These are phyloP conservation scores for Colletotrichum theobromicola DNA, from an alignment of 2,329 filamentous ascomycete genomes.

Conservation along the genomic window DNA sequence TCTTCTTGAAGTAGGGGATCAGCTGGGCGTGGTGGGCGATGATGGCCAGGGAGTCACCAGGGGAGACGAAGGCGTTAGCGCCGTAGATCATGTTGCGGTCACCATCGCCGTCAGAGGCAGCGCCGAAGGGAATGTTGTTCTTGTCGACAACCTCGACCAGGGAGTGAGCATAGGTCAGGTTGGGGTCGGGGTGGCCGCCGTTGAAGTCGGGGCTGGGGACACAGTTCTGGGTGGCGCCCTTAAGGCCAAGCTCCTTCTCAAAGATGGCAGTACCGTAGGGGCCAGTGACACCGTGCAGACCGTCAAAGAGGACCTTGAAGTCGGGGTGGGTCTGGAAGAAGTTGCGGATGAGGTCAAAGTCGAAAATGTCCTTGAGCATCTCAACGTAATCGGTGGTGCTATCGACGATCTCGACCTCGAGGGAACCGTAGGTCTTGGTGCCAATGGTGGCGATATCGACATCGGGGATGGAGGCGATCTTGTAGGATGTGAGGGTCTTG, in stretches of 20 bases:
- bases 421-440: constrained; percentile 79
- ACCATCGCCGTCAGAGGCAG: constrained; percentile 94
- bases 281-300: constrained; percentile 91
- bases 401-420: constrained; percentile 96
- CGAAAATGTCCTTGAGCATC: constrained; percentile 99
- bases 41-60: constrained; percentile 95
- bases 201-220: constrained; percentile 92
- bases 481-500: constrained; percentile 90
- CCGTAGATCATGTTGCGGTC: constrained; percentile 99
- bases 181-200: constrained; percentile 96
- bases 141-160: constrained; percentile 94
- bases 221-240: constrained; percentile 85
- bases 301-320: constrained; percentile 98
- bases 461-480: constrained; percentile 85
- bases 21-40: constrained; percentile 96
- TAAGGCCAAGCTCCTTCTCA: constrained; percentile 87
- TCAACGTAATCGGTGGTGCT: constrained; percentile 89
- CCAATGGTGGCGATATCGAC: constrained; percentile 86
- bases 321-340: constrained; percentile 87
- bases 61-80: constrained; percentile 93
- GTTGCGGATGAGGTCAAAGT: constrained; percentile 93
- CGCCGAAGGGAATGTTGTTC: constrained; percentile 91
- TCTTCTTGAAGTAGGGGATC: constrained; percentile 98
- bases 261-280: constrained; percentile 96
- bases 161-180: constrained; percentile 95